phyloP scores from a whole-genome alignment of 2,329 filamentous ascomycete genomes.

The Penicillium sumatraense region DNA sequence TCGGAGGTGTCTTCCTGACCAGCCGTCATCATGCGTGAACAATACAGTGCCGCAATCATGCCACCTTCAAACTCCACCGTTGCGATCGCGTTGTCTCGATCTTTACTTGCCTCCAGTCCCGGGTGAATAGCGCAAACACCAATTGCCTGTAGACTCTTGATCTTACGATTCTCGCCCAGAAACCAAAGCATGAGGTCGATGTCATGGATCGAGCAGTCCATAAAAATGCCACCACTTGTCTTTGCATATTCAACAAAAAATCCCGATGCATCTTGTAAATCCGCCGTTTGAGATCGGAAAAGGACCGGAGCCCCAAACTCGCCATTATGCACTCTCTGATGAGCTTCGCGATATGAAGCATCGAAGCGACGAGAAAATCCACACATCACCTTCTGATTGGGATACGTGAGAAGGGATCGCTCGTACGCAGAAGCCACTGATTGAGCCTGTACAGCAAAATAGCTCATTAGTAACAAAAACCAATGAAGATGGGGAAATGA shows the following conservation, averaged over 20 bases:
- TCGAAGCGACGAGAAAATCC: constrained; percentile 54
- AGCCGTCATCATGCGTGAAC: constrained; percentile 47
- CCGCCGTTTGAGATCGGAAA: constrained; percentile 49
- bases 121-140: constrained; percentile 42
- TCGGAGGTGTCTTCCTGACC: constrained; percentile 52
- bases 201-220: constrained; percentile 51
- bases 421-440: background rate
- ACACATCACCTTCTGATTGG: constrained; percentile 41
- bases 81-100: constrained; percentile 51
- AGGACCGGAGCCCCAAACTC: constrained; percentile 47
- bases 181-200: constrained; percentile 51
- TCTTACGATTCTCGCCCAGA: constrained; percentile 39
- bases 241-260: constrained; percentile 50
- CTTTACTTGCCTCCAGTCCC: constrained; percentile 43
- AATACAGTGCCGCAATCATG: constrained; percentile 51
- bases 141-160: constrained; percentile 43
- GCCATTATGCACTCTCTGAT: constrained; percentile 39
- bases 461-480: background rate
- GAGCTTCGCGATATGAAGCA: constrained; percentile 46
- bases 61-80: constrained; percentile 52
- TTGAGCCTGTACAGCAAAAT: background rate
- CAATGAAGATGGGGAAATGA: background rate
- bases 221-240: constrained; percentile 50
- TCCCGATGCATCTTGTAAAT: constrained; percentile 43
- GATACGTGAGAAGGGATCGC: background rate